A percentile compares a stretch with the other conserved stretches of the same genome.
Conservation (phyloP, 2,329 filamentous ascomycete species). For the Pyricularia pennisetigena region DNA sequence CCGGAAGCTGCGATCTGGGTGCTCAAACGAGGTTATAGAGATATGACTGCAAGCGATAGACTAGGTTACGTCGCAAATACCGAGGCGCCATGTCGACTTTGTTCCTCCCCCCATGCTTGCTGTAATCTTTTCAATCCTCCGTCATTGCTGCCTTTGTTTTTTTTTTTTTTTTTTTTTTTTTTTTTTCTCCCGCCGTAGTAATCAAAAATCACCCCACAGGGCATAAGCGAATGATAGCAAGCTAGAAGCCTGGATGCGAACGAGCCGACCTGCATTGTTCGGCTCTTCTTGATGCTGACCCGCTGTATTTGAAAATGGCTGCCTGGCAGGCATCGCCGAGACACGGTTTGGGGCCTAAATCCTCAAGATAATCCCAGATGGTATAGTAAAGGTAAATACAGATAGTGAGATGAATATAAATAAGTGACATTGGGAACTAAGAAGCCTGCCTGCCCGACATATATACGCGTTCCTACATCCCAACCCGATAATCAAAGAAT, state of each 20-base stretch:
- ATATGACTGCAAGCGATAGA: too few species aligned
- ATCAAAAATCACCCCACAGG: background rate
- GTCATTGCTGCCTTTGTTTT: too few species aligned
- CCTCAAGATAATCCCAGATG: background rate
- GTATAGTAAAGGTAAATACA: background rate
- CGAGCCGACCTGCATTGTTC: background rate
- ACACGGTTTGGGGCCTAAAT: background rate
- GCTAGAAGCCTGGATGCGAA: background rate
- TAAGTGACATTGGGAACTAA: too few species aligned
- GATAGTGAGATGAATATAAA: background rate
- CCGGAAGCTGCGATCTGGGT: too few species aligned
- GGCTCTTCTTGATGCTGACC: background rate
- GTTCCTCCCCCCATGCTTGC: background rate
- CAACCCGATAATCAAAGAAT: too few species aligned
- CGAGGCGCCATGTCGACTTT: background rate
- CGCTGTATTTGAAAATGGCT: background rate
- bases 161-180: too few species aligned
- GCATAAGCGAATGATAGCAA: background rate
- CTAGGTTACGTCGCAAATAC: background rate
- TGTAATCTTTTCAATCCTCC: background rate
- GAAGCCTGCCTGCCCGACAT: too few species aligned
- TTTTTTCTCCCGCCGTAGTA: too few species aligned
- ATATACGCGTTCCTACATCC: background rate
- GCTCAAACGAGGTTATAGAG: too few species aligned
- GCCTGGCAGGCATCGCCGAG: background rate